A percentile compares a stretch with the other conserved stretches of the same genome.
Conservation (phyloP, 306 rosid genomes). For the Begonia peltatifolia region DNA sequence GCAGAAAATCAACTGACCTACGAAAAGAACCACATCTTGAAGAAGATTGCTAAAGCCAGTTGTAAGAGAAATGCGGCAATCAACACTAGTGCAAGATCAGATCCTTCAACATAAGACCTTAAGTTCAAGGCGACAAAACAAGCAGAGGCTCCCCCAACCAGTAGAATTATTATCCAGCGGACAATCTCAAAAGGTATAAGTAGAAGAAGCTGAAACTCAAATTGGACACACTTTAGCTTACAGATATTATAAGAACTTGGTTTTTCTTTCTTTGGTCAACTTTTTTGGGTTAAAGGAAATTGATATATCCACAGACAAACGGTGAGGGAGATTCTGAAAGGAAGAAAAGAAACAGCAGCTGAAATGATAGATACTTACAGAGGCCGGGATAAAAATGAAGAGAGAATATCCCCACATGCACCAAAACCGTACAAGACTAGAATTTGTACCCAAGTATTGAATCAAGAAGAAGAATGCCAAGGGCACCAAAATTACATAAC, state of each 20-base stretch:
- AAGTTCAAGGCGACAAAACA: conserved; percentile 72
- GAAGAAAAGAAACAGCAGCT: background rate
- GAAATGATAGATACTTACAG: conserved; percentile 46
- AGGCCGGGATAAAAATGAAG: conserved; percentile 59
- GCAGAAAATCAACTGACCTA: conserved; percentile 21
- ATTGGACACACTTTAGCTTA: too few relatives aligned
- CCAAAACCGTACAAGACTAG: conserved; percentile 75
- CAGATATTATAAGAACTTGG: too few relatives aligned
- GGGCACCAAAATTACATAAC: conserved; percentile 73
- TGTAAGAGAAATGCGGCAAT: conserved; percentile 77
- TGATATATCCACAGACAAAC: too few relatives aligned
- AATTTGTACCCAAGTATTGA: conserved; percentile 65
- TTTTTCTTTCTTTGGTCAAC: too few relatives aligned
- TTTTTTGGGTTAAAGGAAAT: too few relatives aligned
- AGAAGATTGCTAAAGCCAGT: conserved; percentile 77
- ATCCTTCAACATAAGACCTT: conserved; percentile 36
- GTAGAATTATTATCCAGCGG: conserved; percentile 66
- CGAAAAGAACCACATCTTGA: conserved; percentile 93
- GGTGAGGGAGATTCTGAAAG: background rate
- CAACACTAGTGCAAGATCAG: conserved; percentile 40
- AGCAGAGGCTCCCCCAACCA: conserved; percentile 63
- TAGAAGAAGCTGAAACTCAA: conserved; percentile 58
- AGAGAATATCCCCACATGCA: conserved; percentile 99
- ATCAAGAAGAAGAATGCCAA: conserved; percentile 76
- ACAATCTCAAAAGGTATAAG: conserved; percentile 70